A percentile compares a stretch with the other conserved stretches of the same genome.
phyloP scores from a whole-genome alignment of 208 protist genomes.

The Balamuthia mandrillaris region DNA sequence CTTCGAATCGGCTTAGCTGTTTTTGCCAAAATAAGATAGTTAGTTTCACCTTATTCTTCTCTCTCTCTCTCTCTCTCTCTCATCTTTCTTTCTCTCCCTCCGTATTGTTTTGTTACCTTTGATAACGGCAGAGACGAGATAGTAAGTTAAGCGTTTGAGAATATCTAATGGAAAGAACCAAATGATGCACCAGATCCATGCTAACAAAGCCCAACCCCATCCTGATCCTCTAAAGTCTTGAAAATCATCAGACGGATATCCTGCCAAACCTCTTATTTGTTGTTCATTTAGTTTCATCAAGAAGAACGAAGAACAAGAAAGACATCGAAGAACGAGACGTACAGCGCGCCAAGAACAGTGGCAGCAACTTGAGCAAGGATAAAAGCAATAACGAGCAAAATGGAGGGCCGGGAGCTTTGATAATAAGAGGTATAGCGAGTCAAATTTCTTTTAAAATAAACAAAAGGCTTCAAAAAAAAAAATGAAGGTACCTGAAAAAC shows the following conservation, averaged over 20 bases:
- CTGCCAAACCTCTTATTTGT: conserved; percentile 57
- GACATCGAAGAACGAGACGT: no score
- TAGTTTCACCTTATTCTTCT: no score
- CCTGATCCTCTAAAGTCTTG: conserved; percentile 45
- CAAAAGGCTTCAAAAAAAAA: conserved; percentile 48
- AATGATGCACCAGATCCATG: conserved; percentile 64
- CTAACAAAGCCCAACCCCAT: conserved; percentile 59
- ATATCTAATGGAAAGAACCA: conserved; percentile 65
- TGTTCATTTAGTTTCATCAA: conserved; percentile 49
- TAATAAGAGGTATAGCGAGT: conserved; percentile 55
- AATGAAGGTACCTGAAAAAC: not conserved
- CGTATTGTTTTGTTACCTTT: no score
- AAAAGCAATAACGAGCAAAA: conserved; percentile 58
- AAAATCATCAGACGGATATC: conserved; percentile 30
- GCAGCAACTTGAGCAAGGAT: conserved; percentile 58
- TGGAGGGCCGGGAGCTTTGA: conserved; percentile 49
- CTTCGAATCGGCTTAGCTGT: no score
- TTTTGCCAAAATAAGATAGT: no score
- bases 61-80: no score
- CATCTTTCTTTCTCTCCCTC: no score
- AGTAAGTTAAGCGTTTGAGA: no score
- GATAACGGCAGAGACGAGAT: no score
- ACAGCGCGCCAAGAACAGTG: not conserved
- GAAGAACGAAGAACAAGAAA: not conserved
- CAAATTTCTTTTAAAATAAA: conserved; percentile 62